A percentile compares a stretch with the other conserved stretches of the same genome.
Evolutionary conservation across 345 rosid genomes (phyloP).

Genomic region (Erodium maritimum): DNA sequence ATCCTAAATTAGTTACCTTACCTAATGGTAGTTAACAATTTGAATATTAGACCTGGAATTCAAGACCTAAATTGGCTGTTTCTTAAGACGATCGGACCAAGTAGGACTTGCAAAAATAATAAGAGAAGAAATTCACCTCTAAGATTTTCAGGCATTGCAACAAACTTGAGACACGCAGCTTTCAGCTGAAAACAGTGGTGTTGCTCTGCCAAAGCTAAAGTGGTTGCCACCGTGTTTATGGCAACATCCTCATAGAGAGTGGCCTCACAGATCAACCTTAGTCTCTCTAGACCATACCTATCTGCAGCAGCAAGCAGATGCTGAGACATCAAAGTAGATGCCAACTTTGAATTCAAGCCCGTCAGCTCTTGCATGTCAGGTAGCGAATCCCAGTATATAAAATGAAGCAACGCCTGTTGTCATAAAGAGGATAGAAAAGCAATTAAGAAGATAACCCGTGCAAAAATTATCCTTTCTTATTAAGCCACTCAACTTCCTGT

Average conservation of each 20-base stretch:
- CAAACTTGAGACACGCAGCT: slow-evolving; percentile 50
- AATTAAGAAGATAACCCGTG: background rate
- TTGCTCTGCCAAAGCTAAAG: slow-evolving; percentile 63
- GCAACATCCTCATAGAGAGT: slow-evolving; percentile 47
- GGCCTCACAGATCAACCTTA: slow-evolving; percentile 36
- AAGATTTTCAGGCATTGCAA: slow-evolving; percentile 45
- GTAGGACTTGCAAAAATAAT: background rate
- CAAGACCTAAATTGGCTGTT: too few species aligned
- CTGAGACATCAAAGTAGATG: slow-evolving; percentile 54
- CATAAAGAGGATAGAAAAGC: slow-evolving; percentile 6
- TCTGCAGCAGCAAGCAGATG: slow-evolving; percentile 66
- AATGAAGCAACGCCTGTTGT: slow-evolving; percentile 50
- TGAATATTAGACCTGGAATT: too few species aligned
- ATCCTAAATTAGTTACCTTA: background rate
- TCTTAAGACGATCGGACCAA: too few species aligned
- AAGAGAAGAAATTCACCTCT: slow-evolving; percentile 20
- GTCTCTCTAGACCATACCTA: slow-evolving; percentile 54
- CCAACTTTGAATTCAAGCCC: slow-evolving; percentile 48
- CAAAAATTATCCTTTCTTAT: too few species aligned
- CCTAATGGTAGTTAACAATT: too few species aligned
- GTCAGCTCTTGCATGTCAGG: slow-evolving; percentile 57
- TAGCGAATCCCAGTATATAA: slow-evolving; percentile 46
- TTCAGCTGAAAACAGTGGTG: slow-evolving; percentile 56
- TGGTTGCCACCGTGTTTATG: slow-evolving; percentile 53
- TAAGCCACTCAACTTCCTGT: too few species aligned